Evolutionary conservation across 2,329 filamentous ascomycete genomes (phyloP), one percentile per base, ranked within the genome.

Genomic region (Kalaharituber pfeilii): DNA sequence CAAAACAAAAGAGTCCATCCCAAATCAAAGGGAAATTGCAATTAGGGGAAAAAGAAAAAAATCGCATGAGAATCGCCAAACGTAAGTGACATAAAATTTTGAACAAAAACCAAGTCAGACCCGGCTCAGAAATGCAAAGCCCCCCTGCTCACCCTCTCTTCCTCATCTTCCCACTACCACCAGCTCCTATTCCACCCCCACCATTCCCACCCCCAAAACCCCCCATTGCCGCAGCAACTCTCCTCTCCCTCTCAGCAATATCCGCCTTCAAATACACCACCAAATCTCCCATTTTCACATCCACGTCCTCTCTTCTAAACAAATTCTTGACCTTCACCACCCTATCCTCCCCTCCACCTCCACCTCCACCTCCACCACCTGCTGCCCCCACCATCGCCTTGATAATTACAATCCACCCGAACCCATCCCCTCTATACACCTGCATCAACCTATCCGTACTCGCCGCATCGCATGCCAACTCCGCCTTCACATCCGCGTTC

Each of bases 361-460:
- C 15, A 2, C 15, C 42, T 9, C 30, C 30, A 36, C 30, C 30
- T 36, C 9, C 9, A 9, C 30, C 74, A 69, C 72, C 80, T 63
- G 68, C 80, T 69, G 78, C 84, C 57, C 42, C 22, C 3, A 20
- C 42, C n/a, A 22, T 13, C n/a, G 79, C 82, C 66, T 94, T 94
- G 64, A 94, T 81, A 58, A 93, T 83, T 33, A 95, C 78, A 56
- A 94, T 79, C 86, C 88, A 96, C 25, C 78, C 82, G 67, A 94
- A 84, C 26, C 75, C 75, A 61, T 86, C 82, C 54, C 87, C 83
- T 13, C 82, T 76, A 64, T 93, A 83, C 64, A 81, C 81, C 26
- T 80, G 78, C 13, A 86, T 73, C 9, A 94, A 72, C 58, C 91
- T 85, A 71, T 94, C 86, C 0, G 84, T 76, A 0, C 83, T 86